Percentiles rank a stretch among this genome's conserved stretches.
Evolutionary conservation across 1,139 yeast genomes (phyloP).

Genomic region (Candida sp.): DNA sequence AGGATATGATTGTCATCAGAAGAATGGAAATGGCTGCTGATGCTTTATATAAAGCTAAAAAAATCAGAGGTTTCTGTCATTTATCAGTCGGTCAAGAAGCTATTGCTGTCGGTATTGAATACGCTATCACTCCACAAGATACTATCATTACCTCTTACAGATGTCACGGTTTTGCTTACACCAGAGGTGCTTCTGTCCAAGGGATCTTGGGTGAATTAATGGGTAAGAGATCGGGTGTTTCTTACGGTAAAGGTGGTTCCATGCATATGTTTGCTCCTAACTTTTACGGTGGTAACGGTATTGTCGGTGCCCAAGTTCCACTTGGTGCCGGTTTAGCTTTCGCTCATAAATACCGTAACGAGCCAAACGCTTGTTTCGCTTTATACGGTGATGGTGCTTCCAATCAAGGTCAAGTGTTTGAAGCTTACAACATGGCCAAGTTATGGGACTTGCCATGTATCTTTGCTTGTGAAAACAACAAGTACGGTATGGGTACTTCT

Average conservation of each 20-base stretch:
- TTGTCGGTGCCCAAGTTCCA: conserved; percentile 99
- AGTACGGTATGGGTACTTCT: conserved; percentile 99
- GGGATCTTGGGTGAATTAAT: conserved; percentile 91
- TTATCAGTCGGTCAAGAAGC: conserved; percentile 99
- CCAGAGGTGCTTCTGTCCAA: conserved; percentile 93
- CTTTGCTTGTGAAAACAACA: conserved; percentile 97
- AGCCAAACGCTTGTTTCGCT: conserved; percentile 78
- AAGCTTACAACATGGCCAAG: conserved; percentile 98
- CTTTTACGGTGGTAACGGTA: conserved; percentile 99
- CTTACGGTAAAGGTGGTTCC: conserved; percentile 98
- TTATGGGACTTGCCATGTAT: conserved; percentile 95
- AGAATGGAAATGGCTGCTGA: conserved; percentile 99
- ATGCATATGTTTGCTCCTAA: conserved; percentile 98
- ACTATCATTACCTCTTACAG: conserved; percentile 95
- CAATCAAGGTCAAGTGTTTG: conserved; percentile 98
- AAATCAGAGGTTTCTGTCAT: conserved; percentile 98
- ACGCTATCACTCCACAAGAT: conserved; percentile 82
- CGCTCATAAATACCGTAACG: conserved; percentile 91
- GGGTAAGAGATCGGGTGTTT: conserved; percentile 95
- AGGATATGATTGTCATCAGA: conserved; percentile 91
- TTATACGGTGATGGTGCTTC: conserved; percentile 99
- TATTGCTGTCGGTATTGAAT: conserved; percentile 96
- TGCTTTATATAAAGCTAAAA: conserved; percentile 96
- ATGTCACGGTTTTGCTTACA: conserved; percentile 97
- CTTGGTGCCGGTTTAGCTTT: conserved; percentile 97